Evolutionary conservation across 1,139 yeast genomes (phyloP).

Genomic region (Saccharomyces hybrid): DNA sequence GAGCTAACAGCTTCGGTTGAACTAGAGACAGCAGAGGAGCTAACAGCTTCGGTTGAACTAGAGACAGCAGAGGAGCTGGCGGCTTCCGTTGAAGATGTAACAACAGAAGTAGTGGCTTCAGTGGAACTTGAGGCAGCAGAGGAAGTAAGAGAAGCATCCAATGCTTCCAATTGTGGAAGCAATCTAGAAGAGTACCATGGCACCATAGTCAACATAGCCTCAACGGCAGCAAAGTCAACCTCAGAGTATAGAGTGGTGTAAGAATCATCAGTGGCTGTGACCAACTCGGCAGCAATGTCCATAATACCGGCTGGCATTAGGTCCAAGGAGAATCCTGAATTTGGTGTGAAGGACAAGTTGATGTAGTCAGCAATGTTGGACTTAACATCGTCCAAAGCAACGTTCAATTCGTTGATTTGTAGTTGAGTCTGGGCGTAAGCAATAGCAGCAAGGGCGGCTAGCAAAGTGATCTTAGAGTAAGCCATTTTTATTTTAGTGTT

Average conservation of each 20-base stretch:
- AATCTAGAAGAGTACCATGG: slow-evolving; percentile 38
- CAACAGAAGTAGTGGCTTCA: neutral
- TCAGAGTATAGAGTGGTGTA: slow-evolving; percentile 30
- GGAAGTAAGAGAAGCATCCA: neutral
- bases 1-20: no score
- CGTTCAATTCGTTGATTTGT: slow-evolving; percentile 6
- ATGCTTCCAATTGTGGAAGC: neutral
- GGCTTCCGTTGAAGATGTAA: neutral
- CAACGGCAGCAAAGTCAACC: slow-evolving; percentile 22
- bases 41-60: no score
- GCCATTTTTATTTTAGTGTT: slow-evolving; percentile 1
- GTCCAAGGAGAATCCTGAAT: slow-evolving; percentile 5
- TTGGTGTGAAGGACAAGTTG: slow-evolving; percentile 1
- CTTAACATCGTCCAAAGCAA: slow-evolving; percentile 3
- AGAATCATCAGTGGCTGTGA: slow-evolving; percentile 7
- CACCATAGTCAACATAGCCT: slow-evolving; percentile 32
- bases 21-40: no score
- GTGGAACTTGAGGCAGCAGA: neutral
- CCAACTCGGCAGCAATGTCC: slow-evolving; percentile 2
- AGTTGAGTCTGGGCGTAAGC: slow-evolving; percentile 1
- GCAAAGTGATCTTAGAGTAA: neutral
- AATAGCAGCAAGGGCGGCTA: slow-evolving; percentile 2
- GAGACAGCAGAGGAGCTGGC: no score
- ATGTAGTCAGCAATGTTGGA: slow-evolving; percentile 4
- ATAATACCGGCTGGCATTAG: slow-evolving; percentile 5